phyloP scores from a whole-genome alignment of 495 filamentous ascomycete species.

The Recurvomyces mirabilis region DNA sequence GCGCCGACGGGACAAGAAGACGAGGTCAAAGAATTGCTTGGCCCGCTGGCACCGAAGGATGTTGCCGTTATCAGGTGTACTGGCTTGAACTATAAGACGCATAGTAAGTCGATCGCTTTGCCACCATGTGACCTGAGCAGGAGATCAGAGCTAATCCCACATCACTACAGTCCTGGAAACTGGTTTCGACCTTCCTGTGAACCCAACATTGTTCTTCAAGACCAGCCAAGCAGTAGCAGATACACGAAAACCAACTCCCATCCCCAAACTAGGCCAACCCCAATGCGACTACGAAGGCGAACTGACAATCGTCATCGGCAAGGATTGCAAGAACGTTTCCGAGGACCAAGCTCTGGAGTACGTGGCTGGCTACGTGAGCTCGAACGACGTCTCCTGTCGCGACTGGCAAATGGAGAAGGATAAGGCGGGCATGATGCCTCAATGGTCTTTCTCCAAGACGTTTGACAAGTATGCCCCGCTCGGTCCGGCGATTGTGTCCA shows the following conservation, averaged over 20 bases:
- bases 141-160: neutral
- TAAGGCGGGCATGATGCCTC: slow-evolving; percentile 29
- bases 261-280: slow-evolving; percentile 41
- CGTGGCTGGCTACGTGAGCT: slow-evolving; percentile 38
- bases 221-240: slow-evolving; percentile 36
- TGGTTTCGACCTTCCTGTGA: slow-evolving; percentile 36
- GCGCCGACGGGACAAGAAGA: slow-evolving; percentile 18
- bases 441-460: slow-evolving; percentile 30
- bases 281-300: slow-evolving; percentile 44
- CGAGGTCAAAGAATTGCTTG: slow-evolving; percentile 25
- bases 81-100: slow-evolving; percentile 30
- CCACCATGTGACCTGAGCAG: neutral
- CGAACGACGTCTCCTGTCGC: slow-evolving; percentile 41
- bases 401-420: slow-evolving; percentile 37
- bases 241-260: slow-evolving; percentile 32
- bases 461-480: slow-evolving; percentile 32
- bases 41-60: slow-evolving; percentile 23
- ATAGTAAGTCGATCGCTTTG: slow-evolving; percentile 21
- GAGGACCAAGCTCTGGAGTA: slow-evolving; percentile 34
- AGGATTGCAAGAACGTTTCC: slow-evolving; percentile 37
- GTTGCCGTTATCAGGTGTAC: slow-evolving; percentile 28
- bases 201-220: slow-evolving; percentile 43
- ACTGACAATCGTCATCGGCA: slow-evolving; percentile 37
- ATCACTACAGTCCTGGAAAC: slow-evolving; percentile 37
- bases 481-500: slow-evolving; percentile 31